These are phyloP conservation scores for Xerocomus potaroensis DNA, from an alignment of 768 basidiomycete species.

Conservation along the genomic window DNA sequence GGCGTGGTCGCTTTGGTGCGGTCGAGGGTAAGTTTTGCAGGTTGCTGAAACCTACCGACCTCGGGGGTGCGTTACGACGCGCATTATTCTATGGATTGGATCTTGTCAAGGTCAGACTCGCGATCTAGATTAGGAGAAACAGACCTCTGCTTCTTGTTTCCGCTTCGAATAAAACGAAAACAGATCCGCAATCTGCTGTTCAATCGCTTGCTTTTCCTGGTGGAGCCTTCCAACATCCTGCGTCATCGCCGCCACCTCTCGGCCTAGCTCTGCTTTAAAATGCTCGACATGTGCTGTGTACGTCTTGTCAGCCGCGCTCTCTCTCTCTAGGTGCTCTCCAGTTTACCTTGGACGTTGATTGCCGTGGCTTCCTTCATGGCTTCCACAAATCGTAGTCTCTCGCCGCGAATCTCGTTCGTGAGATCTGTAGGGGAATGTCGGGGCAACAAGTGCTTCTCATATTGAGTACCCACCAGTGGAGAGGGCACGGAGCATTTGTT, in stretches of 20 bases:
- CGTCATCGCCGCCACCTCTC: constrained; percentile 71
- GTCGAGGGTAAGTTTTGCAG: constrained; percentile 27
- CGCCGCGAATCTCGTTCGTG: constrained; percentile 79
- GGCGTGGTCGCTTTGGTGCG: constrained; percentile 18
- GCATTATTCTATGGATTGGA: constrained; percentile 17
- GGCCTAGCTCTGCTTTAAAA: constrained; percentile 75
- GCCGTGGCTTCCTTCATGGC: constrained; percentile 94
- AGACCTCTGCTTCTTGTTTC: constrained; percentile 38
- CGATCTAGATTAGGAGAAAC: constrained; percentile 1
- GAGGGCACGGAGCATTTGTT: constrained; percentile 59
- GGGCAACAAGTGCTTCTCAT: neutral
- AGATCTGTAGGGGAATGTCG: constrained; percentile 47
- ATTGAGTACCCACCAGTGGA: constrained; percentile 49
- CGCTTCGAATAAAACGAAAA: constrained; percentile 71
- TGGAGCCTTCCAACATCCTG: constrained; percentile 68
- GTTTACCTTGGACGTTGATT: constrained; percentile 75
- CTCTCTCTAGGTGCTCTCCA: neutral
- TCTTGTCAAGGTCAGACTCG: neutral
- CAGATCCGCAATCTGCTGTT: constrained; percentile 69
- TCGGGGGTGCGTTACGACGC: constrained; percentile 21
- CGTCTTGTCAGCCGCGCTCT: constrained; percentile 2
- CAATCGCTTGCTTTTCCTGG: constrained; percentile 58
- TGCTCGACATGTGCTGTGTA: constrained; percentile 75
- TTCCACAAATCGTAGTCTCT: constrained; percentile 81
- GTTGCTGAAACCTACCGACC: constrained; percentile 19